These are phyloP conservation scores for Naegleria fowleri DNA, from an alignment of 208 protist genomes.

Conservation along the genomic window DNA sequence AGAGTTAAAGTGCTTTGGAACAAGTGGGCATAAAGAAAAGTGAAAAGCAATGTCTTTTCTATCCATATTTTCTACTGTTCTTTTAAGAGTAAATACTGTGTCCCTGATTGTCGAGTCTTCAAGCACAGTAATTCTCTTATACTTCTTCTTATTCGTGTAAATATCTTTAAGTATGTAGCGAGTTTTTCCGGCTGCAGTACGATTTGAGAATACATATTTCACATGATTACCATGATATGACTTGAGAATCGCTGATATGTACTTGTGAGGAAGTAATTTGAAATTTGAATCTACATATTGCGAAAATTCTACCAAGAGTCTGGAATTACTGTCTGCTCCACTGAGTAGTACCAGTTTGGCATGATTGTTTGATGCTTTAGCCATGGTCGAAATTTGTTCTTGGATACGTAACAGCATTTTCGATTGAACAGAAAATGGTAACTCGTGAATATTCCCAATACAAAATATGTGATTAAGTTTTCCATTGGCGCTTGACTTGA, in stretches of 20 bases:
- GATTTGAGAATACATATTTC: not conserved
- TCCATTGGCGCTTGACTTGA: not conserved
- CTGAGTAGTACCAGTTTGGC: not conserved
- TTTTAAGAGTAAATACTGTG: not conserved
- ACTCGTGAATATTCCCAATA: not conserved
- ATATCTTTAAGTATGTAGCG: not conserved
- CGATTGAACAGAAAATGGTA: not conserved
- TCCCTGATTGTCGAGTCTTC: not conserved
- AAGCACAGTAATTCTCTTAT: not conserved
- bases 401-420: not conserved
- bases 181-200: not conserved
- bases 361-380: not conserved
- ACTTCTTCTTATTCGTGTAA: not conserved
- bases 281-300: not conserved
- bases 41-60: not conserved
- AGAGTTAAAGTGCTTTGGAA: not conserved
- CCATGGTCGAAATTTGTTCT: not conserved
- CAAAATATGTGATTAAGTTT: not conserved
- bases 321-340: not conserved
- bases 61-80: not conserved
- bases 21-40: not conserved
- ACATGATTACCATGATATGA: not conserved
- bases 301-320: not conserved
- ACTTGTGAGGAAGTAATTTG: not conserved
- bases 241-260: not conserved